Base-by-base conservation (phyloP, 306 rosid species). In the Senna tora region DNA sequence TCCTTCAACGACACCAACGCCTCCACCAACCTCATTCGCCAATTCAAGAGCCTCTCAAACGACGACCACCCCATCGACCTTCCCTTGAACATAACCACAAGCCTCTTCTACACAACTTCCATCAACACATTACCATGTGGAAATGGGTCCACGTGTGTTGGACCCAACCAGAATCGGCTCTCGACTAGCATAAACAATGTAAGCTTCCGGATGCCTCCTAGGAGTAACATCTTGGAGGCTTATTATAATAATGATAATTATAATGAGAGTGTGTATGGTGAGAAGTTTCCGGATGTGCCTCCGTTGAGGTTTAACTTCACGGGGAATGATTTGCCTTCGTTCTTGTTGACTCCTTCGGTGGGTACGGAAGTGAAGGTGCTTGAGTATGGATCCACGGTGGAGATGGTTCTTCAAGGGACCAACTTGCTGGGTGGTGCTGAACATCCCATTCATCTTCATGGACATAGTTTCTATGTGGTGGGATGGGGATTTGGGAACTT, bases 401-500 rank as follows among this genome's bases (percentile, higher is more conserved):
- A 85, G 71, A 33, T 79, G 67, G 85, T 85, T 69, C 79, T 83
- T 22, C 88, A 83, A 17, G 86, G 84, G 32, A 85, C 89, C 12
- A 74, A 41, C 16, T 9, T 74, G 65, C 4, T 11, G 4, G 22
- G 11, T 6, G 78, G 72, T 4, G 41, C 57, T 0, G 78, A 74
- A 0, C 73, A 75, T 4, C 73, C 73, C 4, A 85, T 87, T 52
- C 90, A 88, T 38, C 43, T 88, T 0, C 88, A 88, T 74, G 93
- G 93, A 0, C 17, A 42, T n/a, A 77, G 79, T 20, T 88, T 88
- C 43, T 81, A 71, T 42, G 80, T 85, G 0, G 85, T 88, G 6
- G 93, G 93, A 11, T 65, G 63, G 72, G 93, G 90, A 38, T 79
- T 79, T 77, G 93, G 93, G 34, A 88, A 85, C 67, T 88, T 85